Conservation (phyloP, 805 yeast species). For the Saturnispora ahearnii region DNA sequence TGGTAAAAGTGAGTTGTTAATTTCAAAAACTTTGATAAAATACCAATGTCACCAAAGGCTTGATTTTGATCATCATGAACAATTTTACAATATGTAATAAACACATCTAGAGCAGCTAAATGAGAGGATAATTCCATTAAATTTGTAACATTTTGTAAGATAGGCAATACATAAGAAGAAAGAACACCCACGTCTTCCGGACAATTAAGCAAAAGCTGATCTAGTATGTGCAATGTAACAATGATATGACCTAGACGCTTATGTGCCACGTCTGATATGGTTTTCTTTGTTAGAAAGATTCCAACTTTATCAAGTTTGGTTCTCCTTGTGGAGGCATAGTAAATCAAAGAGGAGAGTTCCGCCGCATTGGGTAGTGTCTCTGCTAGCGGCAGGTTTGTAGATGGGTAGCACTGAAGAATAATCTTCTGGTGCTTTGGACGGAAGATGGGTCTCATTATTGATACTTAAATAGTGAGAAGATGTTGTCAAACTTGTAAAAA, state of each 20-base stretch:
- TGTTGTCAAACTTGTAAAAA: neutral
- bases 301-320: constrained; percentile 86
- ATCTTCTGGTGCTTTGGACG: constrained; percentile 81
- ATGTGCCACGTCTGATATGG: constrained; percentile 49
- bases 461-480: neutral
- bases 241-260: constrained; percentile 69
- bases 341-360: constrained; percentile 78
- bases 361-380: constrained; percentile 92
- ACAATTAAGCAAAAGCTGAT: constrained; percentile 65
- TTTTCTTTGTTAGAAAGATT: constrained; percentile 51
- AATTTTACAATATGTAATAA: constrained; percentile 24
- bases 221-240: constrained; percentile 67
- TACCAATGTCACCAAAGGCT: constrained; percentile 35
- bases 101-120: constrained; percentile 33
- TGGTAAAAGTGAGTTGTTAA: constrained; percentile 21
- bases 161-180: constrained; percentile 57
- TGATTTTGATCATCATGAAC: constrained; percentile 22
- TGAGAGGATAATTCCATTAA: constrained; percentile 55
- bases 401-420: constrained; percentile 89
- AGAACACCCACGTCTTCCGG: constrained; percentile 77
- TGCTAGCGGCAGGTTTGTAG: constrained; percentile 44
- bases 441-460: constrained; percentile 11
- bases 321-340: constrained; percentile 84
- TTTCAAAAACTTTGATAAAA: constrained; percentile 32
- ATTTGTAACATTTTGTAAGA: constrained; percentile 43